phyloP scores from a whole-genome alignment of 169 alveolate genomes.

The Ichthyophthirius multifiliis region DNA sequence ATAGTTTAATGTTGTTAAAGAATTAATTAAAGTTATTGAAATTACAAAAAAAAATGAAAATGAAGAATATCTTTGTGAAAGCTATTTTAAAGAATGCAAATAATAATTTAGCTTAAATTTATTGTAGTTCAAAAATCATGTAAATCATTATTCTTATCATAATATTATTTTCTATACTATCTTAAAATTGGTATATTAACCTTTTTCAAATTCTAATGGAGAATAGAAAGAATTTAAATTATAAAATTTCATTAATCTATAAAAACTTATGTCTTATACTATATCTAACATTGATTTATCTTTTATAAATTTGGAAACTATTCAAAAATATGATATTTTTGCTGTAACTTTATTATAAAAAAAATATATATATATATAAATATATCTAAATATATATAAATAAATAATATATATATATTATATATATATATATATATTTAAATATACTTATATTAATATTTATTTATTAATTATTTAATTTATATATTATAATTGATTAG shows the following conservation, averaged over 20 bases:
- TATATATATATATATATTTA: too few relatives aligned
- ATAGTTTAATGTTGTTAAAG: not conserved
- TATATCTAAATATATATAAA: too few relatives aligned
- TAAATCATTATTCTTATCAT: not conserved
- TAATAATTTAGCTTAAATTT: not conserved
- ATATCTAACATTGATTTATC: not conserved
- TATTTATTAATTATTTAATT: not conserved
- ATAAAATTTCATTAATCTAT: not conserved
- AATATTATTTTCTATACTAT: conserved; percentile 5
- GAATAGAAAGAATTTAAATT: not conserved
- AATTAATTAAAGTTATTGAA: not conserved
- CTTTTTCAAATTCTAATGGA: not conserved
- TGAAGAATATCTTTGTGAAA: not conserved
- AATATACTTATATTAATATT: not conserved
- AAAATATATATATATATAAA: too few relatives aligned
- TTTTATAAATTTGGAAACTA: not conserved
- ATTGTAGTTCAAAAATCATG: not conserved
- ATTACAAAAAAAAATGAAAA: not conserved
- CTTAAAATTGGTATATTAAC: not conserved
- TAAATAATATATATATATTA: too few relatives aligned
- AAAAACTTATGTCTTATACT: not conserved
- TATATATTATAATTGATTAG: not conserved
- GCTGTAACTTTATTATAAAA: not conserved
- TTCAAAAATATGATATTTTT: not conserved
- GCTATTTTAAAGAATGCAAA: not conserved